phyloP scores from a whole-genome alignment of 1,139 yeast genomes.

The Geotrichum phurueaensis region DNA sequence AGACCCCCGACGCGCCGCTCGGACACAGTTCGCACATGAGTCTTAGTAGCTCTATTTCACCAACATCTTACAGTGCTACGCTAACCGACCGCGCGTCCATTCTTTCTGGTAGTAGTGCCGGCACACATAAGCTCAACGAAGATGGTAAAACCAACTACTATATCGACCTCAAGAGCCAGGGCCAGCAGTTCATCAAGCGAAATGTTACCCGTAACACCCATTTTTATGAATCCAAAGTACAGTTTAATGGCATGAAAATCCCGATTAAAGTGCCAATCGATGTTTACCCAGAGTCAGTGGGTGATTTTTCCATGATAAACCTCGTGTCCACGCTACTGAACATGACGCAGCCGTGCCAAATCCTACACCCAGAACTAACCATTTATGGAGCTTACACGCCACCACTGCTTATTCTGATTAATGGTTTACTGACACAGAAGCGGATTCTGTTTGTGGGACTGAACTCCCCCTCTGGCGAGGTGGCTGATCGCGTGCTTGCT shows the following conservation, averaged over 20 bases:
- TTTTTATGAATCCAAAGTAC: conserved; percentile 32
- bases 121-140: not conserved
- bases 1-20: conserved; percentile 5
- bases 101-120: not conserved
- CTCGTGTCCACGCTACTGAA: conserved; percentile 25
- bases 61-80: conserved; percentile 2
- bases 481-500: conserved; percentile 51
- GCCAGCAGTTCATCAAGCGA: conserved; percentile 25
- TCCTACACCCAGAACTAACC: conserved; percentile 36
- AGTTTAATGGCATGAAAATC: conserved; percentile 32
- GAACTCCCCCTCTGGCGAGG: conserved; percentile 50
- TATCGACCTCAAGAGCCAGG: conserved; percentile 30
- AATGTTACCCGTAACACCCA: conserved; percentile 31
- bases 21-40: not conserved
- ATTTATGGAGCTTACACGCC: conserved; percentile 57
- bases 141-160: conserved; percentile 26
- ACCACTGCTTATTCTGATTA: conserved; percentile 50
- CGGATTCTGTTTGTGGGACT: conserved; percentile 51
- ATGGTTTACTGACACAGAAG: conserved; percentile 55
- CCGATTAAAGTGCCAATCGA: conserved; percentile 34
- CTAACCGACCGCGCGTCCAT: conserved; percentile 11
- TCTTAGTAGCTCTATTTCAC: not conserved
- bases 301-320: conserved; percentile 31
- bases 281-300: conserved; percentile 32
- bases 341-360: conserved; percentile 24